Conservation (phyloP, 768 basidiomycete species). For the Suillus bovinus region DNA sequence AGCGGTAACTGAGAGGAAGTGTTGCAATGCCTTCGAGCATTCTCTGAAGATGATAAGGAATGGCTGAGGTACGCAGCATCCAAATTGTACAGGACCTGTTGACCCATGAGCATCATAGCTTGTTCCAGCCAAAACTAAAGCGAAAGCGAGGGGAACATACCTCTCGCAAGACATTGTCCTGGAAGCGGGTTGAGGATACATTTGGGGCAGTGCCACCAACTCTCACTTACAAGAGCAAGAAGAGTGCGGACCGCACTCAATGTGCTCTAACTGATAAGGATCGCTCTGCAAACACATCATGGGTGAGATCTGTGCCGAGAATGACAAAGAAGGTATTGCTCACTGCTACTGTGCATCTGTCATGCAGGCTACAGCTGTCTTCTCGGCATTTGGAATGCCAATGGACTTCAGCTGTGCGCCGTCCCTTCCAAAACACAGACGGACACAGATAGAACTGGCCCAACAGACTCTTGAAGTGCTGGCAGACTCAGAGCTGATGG, state of each 20-base stretch:
- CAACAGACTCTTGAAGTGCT: too few species aligned
- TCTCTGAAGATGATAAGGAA: conserved; percentile 11
- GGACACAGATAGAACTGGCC: not conserved
- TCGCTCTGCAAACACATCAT: not conserved
- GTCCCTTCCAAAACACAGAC: not conserved
- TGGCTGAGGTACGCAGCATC: conserved; percentile 15
- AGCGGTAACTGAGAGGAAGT: conserved; percentile 13
- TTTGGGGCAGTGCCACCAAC: not conserved
- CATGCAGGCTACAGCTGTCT: not conserved
- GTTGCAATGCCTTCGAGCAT: conserved; percentile 11
- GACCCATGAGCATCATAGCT: not conserved
- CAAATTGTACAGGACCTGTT: too few species aligned
- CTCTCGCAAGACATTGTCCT: not conserved
- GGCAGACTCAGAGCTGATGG: too few species aligned
- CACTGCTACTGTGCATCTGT: too few species aligned
- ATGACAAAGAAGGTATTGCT: too few species aligned
- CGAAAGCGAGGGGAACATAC: conserved; percentile 1
- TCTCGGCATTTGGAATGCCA: not conserved
- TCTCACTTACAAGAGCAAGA: conserved; percentile 8
- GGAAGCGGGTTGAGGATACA: not conserved
- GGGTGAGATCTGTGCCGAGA: not conserved
- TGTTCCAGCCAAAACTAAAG: conserved; percentile 7
- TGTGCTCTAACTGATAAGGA: not conserved
- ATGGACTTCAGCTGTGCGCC: not conserved
- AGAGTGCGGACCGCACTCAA: conserved; percentile 1